Evolutionary conservation across 148 eudicot species (phyloP), one percentile per base, ranked within the genome.

Genomic region (Arctostaphylos glauca): DNA sequence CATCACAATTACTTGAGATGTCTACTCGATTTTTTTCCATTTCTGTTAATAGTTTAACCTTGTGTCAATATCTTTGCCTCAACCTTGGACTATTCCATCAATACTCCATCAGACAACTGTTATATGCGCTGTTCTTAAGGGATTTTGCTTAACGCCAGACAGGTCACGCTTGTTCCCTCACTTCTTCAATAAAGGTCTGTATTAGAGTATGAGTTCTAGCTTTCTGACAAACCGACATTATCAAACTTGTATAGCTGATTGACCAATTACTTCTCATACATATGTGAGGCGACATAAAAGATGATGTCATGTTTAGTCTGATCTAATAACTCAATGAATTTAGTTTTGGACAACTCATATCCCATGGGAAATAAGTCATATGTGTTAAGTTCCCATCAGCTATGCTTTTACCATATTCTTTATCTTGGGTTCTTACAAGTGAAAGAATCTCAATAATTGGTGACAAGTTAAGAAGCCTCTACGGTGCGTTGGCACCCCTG

Each of bases 121-220:
- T 79, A 44, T 16, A 62, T 62, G 21, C 55, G n/a, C 6, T 14
- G n/a, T 48, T 48, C 77, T 74, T n/a, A 0, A 74, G 16, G 52
- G 21, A 3, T 74, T 74, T 74, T 74, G 55, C 77, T 46, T 47
- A 13, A 44, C 21, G 41, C 25, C 50, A 59, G 41, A 47, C 2
- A 46, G 81, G 31, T 46, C 13, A 16, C 9, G 58, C 12, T 25
- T 14, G 58, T 52, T 76, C 21, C 14, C 25, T 18, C 59, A 76
- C 23, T 76, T 76, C 41, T 59, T 76, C 67, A 77, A 41, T 38
- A 38, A 55, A 77, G 48, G n/a, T 77, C 52, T 7, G 5, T 77
- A 6, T 3, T 31, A 31, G 48, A 55, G 48, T 58, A 25, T 14
- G 49, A 70, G 48, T 44, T 52, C 59, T 0, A 52, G 48, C 21